Conservation (phyloP, 2,329 filamentous ascomycete genomes). For the Curvularia hawaiiensis region DNA sequence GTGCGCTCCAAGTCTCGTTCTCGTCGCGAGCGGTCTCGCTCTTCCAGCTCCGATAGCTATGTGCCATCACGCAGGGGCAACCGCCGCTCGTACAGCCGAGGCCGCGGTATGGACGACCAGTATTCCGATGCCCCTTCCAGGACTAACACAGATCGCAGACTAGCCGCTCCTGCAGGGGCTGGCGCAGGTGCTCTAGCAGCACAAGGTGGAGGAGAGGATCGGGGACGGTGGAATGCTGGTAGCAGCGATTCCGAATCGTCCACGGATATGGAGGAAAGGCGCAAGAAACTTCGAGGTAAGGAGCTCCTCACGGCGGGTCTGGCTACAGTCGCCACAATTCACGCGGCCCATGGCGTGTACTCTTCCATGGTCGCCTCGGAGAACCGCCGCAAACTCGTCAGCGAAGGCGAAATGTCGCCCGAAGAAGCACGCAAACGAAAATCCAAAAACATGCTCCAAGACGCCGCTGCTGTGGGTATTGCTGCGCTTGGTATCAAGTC, state of each 20-base stretch:
- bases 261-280: conserved; percentile 65
- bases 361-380: conserved; percentile 68
- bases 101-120: conserved; percentile 52
- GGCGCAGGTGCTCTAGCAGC: conserved; percentile 45
- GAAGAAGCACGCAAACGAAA: conserved; percentile 68
- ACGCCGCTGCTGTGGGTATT: conserved; percentile 69
- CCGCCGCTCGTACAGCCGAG: conserved; percentile 45
- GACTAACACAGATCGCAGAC: conserved; percentile 47
- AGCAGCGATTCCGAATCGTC: conserved; percentile 56
- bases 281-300: conserved; percentile 69
- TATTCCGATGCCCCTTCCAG: conserved; percentile 44
- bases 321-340: conserved; percentile 71
- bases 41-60: conserved; percentile 57
- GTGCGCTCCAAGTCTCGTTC: conserved; percentile 60
- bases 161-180: conserved; percentile 44
- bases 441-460: conserved; percentile 66
- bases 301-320: conserved; percentile 69
- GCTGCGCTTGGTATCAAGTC: conserved; percentile 71
- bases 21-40: conserved; percentile 46
- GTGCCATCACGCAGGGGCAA: conserved; percentile 55
- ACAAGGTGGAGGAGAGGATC: conserved; percentile 24
- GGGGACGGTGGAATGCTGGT: conserved; percentile 26
- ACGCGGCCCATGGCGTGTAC: conserved; percentile 70
- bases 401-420: conserved; percentile 65
- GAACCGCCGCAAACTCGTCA: conserved; percentile 63